Conservation (phyloP, 2,329 filamentous ascomycete species). For the Capronia coronata region DNA sequence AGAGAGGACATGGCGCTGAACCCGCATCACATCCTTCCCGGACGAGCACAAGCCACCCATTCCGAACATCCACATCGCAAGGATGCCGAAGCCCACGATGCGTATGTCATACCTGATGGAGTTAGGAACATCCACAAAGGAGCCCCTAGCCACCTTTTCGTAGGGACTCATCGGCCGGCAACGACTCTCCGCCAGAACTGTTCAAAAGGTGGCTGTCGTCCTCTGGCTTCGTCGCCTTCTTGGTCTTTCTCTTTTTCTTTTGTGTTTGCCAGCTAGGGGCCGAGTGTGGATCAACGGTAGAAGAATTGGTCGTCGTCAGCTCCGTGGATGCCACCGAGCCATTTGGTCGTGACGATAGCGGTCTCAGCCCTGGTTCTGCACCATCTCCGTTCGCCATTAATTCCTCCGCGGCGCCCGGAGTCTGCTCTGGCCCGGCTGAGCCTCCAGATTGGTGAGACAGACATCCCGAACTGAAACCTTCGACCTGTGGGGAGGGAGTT, state of each 20-base stretch:
- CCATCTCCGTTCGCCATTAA: background rate
- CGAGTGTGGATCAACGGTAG: background rate
- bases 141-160: conserved; percentile 41
- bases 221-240: conserved; percentile 35
- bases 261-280: conserved; percentile 36
- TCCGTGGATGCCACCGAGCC: conserved; percentile 26
- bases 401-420: conserved; percentile 33
- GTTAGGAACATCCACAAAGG: conserved; percentile 18
- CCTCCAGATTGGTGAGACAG: conserved; percentile 4
- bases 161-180: conserved; percentile 40
- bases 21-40: background rate
- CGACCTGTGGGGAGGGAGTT: conserved; percentile 29
- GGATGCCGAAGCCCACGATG: background rate
- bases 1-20: background rate
- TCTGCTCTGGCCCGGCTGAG: background rate
- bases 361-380: conserved; percentile 29
- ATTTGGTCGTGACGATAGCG: conserved; percentile 34
- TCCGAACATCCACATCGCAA: background rate
- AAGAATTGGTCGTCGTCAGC: conserved; percentile 1
- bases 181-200: conserved; percentile 34
- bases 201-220: conserved; percentile 31
- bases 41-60: background rate
- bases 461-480: conserved; percentile 2
- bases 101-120: background rate
- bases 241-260: conserved; percentile 40